A percentile compares a stretch with the other conserved stretches of the same genome.
phyloP scores from a whole-genome alignment of 2,329 filamentous ascomycete genomes.

The Ascocoryne sarcoides region DNA sequence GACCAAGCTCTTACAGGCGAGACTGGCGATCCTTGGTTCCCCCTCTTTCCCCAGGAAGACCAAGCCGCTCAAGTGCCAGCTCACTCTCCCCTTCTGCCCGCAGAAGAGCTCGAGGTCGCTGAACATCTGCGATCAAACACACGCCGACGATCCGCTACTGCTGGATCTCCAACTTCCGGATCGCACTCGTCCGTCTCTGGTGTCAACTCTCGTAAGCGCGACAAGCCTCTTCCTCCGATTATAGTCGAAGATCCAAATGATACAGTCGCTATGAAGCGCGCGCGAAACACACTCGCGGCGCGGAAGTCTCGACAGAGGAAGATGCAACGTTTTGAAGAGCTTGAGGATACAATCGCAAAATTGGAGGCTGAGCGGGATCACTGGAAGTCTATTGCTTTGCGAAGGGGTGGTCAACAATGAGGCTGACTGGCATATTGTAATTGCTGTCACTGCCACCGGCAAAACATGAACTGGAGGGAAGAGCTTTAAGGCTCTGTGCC shows the following conservation, averaged over 20 bases:
- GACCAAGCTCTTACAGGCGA: slow-evolving; percentile 34
- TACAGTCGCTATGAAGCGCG: slow-evolving; percentile 78
- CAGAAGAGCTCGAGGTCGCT: slow-evolving; percentile 41
- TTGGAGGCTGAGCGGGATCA: slow-evolving; percentile 58
- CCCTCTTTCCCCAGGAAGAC: slow-evolving; percentile 36
- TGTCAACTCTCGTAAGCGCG: slow-evolving; percentile 54
- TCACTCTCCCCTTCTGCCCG: slow-evolving; percentile 21
- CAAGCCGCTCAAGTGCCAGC: slow-evolving; percentile 18
- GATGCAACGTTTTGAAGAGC: slow-evolving; percentile 62
- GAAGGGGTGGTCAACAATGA: slow-evolving; percentile 3
- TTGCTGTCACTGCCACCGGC: neutral
- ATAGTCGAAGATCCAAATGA: slow-evolving; percentile 66
- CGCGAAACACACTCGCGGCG: slow-evolving; percentile 85
- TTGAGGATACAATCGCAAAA: slow-evolving; percentile 66
- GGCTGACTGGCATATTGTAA: neutral
- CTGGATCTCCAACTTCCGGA: slow-evolving; percentile 39
- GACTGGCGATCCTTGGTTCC: slow-evolving; percentile 69
- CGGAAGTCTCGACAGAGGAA: slow-evolving; percentile 89
- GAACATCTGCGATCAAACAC: slow-evolving; percentile 34
- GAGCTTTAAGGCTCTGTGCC: neutral
- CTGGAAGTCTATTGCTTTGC: slow-evolving; percentile 42
- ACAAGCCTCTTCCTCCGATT: slow-evolving; percentile 74
- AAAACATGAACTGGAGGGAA: neutral
- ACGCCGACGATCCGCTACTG: slow-evolving; percentile 33
- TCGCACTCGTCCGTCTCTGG: slow-evolving; percentile 59